Evolutionary conservation across 306 rosid genomes (phyloP).

Genomic region (Dryas octopetala): DNA sequence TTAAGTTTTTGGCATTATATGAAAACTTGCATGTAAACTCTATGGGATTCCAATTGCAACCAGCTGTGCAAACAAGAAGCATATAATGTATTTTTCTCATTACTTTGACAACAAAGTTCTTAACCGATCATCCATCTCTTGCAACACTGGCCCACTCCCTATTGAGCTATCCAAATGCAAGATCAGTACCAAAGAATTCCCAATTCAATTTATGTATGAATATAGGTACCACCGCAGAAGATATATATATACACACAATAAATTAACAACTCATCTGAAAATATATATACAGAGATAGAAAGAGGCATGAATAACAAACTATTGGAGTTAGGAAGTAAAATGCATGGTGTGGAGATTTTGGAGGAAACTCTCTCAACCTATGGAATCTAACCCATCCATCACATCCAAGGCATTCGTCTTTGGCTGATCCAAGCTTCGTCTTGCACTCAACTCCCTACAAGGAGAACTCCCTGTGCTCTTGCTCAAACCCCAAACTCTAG

Average conservation of each 20-base stretch:
- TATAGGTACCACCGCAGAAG: neutral
- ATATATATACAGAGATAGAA: constrained; percentile 9
- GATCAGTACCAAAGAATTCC: neutral
- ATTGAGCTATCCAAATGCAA: neutral
- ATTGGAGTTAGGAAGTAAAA: constrained; percentile 2
- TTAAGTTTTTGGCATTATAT: no score
- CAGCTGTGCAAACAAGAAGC: neutral
- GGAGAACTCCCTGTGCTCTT: constrained; percentile 68
- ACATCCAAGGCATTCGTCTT: constrained; percentile 46
- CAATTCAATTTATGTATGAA: neutral
- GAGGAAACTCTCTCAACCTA: constrained; percentile 10
- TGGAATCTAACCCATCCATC: constrained; percentile 50
- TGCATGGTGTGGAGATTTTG: neutral
- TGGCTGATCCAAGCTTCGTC: constrained; percentile 19
- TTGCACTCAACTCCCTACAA: constrained; percentile 30
- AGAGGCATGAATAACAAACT: constrained; percentile 17
- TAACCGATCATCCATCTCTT: neutral
- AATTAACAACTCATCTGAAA: constrained; percentile 9
- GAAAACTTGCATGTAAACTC: no score
- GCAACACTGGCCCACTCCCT: neutral
- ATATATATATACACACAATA: neutral
- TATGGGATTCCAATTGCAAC: neutral
- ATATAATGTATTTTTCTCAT: neutral
- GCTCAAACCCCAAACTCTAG: constrained; percentile 33
- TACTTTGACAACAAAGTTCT: neutral